Evolutionary conservation across 2,329 filamentous ascomycete species (phyloP), one percentile per base, ranked within the genome.

Genomic region (Plenodomus lindquistii): DNA sequence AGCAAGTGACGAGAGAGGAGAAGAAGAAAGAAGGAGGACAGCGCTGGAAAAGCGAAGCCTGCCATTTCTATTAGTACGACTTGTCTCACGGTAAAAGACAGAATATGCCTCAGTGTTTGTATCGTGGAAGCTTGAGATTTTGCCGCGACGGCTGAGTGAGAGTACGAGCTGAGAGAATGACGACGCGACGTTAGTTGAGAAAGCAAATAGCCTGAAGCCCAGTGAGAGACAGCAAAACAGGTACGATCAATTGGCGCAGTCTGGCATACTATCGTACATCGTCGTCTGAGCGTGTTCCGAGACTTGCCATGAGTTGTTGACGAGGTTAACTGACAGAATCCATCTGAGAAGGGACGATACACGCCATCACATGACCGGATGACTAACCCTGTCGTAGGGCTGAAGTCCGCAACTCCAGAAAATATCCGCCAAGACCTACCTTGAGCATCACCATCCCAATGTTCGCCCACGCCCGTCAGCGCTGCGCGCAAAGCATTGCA

Each of bases 381-480:
- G 49, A 60, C 53, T 56, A 54, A 61, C 54, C 49, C 35, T 9
- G n/a, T 19, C 24, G 37, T 22, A 22, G 37, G 37, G 13, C 48
- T 24, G 31, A 46, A 42, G 37, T 19, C 38, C 36, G 48, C 48
- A 50, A 46, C 52, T 56, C 55, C 54, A 59, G 57, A 68, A 69
- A 61, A 27, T 34, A 48, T 46, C 27, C 52, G 53, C 43, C 53
- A 41, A 46, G 46, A 61, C 66, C 11, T 31, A 15, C 27, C 27
- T 31, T 13, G 4, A 31, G 27, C 27, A 31, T 31, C 27, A 7
- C 4, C 27, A 31, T 13, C 4, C 75, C 62, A 59, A 90, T 91
- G 85, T 79, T 90, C 67, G 81, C 81, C 60, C 81, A 83, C 57
- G 80, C 83, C 63, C 79, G 85, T 70, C 80, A 81, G 65, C 82